Conservation (phyloP, 768 basidiomycete species). For the Thelephora aurantiotincta region DNA sequence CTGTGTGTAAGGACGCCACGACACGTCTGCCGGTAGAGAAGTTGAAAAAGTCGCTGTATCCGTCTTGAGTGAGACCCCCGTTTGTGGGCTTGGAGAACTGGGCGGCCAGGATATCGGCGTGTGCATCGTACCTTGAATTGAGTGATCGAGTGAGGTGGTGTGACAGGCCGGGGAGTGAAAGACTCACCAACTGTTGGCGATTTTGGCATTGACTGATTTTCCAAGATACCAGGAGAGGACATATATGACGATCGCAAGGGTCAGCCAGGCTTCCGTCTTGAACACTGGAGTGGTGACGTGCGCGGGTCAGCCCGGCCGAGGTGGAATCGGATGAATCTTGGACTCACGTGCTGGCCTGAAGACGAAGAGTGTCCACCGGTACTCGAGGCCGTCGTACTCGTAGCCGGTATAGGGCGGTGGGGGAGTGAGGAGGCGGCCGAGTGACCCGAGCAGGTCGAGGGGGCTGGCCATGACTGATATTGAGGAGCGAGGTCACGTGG, state of each 20-base stretch:
- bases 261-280: conserved; percentile 44
- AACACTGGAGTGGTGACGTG: conserved; percentile 31
- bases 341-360: conserved; percentile 67
- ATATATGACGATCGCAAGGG: conserved; percentile 41
- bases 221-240: conserved; percentile 45
- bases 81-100: conserved; percentile 67
- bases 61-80: conserved; percentile 36
- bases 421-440: conserved; percentile 30
- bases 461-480: too few species aligned
- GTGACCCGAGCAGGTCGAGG: neutral
- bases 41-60: conserved; percentile 66
- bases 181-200: conserved; percentile 55
- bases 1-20: conserved; percentile 63
- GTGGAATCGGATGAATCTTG: conserved; percentile 6
- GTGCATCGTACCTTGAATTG: conserved; percentile 39
- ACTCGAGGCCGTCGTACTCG: conserved; percentile 66
- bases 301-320: neutral
- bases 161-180: neutral
- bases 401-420: conserved; percentile 35
- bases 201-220: conserved; percentile 38
- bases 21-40: conserved; percentile 82
- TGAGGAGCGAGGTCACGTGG: too few species aligned
- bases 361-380: conserved; percentile 57
- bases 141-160: conserved; percentile 5
- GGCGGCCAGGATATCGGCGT: conserved; percentile 39